Evolutionary conservation across 2,329 filamentous ascomycete species (phyloP).

Genomic region (Nannizziopsis arthrosporioides): DNA sequence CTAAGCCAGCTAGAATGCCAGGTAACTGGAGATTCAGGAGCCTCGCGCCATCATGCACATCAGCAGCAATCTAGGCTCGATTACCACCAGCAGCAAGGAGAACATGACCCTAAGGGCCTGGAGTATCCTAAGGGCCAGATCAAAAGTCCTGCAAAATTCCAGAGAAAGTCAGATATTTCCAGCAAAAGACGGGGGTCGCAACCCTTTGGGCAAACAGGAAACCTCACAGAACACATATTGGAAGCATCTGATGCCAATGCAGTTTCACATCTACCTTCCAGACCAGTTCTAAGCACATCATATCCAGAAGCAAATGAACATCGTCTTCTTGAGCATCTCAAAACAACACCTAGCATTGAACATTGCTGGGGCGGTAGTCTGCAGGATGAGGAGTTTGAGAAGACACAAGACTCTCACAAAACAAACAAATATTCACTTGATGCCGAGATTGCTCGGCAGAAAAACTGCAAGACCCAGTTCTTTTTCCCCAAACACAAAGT

Average conservation of each 20-base stretch:
- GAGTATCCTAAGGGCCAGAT: not conserved
- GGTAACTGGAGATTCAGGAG: not conserved
- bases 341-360: constrained; percentile 10
- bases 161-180: not conserved
- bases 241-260: not conserved
- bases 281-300: not conserved
- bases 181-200: not conserved
- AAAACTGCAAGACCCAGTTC: not conserved
- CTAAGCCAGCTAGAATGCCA: not conserved
- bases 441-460: not conserved
- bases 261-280: not conserved
- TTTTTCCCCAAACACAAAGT: constrained; percentile 8
- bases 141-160: not conserved
- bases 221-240: not conserved
- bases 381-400: not conserved
- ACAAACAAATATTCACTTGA: not conserved
- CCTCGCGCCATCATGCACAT: not conserved
- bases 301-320: not conserved
- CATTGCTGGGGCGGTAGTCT: not conserved
- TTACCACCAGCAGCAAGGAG: not conserved
- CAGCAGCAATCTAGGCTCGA: not conserved
- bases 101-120: not conserved
- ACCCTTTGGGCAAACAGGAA: not conserved
- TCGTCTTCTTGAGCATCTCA: constrained; percentile 11
- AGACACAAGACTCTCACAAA: not conserved